Base-by-base conservation (phyloP, 208 protist genomes). In the Trichomonas tenax region DNA sequence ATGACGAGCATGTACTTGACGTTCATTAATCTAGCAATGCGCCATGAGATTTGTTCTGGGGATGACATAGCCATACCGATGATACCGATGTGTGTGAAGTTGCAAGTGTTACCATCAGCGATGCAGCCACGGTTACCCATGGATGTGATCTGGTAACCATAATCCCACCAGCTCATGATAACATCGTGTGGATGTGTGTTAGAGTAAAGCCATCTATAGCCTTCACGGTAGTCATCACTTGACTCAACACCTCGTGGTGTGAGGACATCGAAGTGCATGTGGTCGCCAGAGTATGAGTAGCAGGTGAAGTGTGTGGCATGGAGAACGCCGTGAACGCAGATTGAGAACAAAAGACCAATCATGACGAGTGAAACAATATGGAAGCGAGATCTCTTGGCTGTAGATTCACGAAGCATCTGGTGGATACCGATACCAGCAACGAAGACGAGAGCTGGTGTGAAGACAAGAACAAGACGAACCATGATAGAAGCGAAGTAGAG, bases 51-150 rank as follows among this genome's bases (percentile, higher is more conserved):
- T 90, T 98, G 97, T 95, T 99, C 99, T 23, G 82, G 96, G 34
- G 97, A 97, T 6, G 98, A 96, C 96, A 99, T 98, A n/a, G 98
- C 97, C 96, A 98, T 96, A 51, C 99, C 99, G 90, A 99, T 98
- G 63, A 98, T 98, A 44, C 98, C 99, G 97, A 99, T 99, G 98
- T 99, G 99, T 93, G 98, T 98, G 97, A 99, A 99, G 97, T 99
- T 99, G 98, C 99, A 99, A 4, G 99, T 99, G 98, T 99, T 99
- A 97, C 99, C 99, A 97, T 99, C 99, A 34, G 99, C 99, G 44
- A 99, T 98, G 38, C 98, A 95, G 4, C 97, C 17, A 98, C 99
- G 97, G 96, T 99, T 99, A 41, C 98, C 98, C 97, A 99, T 99
- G 58, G 97, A 98, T 2, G 98, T 98, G 96, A 99, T 98, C 97